Conservation (phyloP, 768 basidiomycete species). For the Lyophyllum shimeji region DNA sequence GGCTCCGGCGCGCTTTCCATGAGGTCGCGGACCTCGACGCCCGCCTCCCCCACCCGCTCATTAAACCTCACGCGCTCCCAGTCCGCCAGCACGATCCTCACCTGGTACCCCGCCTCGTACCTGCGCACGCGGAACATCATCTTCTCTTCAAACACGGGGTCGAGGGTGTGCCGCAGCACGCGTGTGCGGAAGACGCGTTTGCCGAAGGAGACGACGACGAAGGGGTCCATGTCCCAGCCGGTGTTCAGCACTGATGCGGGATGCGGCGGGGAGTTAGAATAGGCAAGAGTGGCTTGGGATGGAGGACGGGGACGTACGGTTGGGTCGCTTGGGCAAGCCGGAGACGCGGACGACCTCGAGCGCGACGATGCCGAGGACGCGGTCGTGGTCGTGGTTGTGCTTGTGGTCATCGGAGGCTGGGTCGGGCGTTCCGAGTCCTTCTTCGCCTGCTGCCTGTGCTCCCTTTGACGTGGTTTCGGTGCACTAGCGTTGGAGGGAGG, state of each 20-base stretch:
- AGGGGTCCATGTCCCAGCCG: constrained; percentile 97
- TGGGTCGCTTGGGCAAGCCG: constrained; percentile 83
- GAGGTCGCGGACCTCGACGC: constrained; percentile 69
- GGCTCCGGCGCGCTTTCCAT: constrained; percentile 67
- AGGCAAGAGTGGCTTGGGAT: not conserved
- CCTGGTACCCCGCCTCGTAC: constrained; percentile 76
- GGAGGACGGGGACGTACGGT: constrained; percentile 56
- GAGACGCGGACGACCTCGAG: constrained; percentile 83
- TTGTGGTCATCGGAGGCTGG: too few species aligned
- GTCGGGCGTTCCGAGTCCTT: too few species aligned
- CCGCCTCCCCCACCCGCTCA: constrained; percentile 84
- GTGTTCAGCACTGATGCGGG: constrained; percentile 66
- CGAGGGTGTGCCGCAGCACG: constrained; percentile 77
- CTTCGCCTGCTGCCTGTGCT: too few species aligned
- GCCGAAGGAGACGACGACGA: constrained; percentile 92
- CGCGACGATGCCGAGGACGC: constrained; percentile 90
- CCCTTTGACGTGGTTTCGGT: too few species aligned
- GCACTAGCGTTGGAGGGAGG: too few species aligned
- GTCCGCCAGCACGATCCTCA: constrained; percentile 84
- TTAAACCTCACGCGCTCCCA: constrained; percentile 95
- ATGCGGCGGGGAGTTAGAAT: not conserved
- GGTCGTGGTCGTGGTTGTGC: too few species aligned
- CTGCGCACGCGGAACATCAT: constrained; percentile 91
- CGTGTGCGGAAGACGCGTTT: constrained; percentile 96
- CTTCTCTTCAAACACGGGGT: constrained; percentile 94